A percentile compares a stretch with the other conserved stretches of the same genome.
Evolutionary conservation across 2,329 filamentous ascomycete genomes (phyloP).

Genomic region (Fusarium sp.): DNA sequence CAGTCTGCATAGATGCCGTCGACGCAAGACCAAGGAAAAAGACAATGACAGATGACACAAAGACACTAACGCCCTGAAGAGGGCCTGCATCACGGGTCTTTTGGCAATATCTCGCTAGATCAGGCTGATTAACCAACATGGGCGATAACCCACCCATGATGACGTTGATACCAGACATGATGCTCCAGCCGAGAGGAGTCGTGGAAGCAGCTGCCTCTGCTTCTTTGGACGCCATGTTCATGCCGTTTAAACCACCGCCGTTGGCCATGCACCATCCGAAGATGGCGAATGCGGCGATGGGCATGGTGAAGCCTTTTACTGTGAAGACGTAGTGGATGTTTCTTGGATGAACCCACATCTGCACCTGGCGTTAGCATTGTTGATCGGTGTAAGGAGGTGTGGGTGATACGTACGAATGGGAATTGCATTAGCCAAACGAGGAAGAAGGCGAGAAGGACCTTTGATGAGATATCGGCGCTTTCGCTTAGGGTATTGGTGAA

Average conservation of each 20-base stretch:
- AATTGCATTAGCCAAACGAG: not conserved
- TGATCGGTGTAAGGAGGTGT: rapidly evolving
- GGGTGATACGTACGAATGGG: not conserved
- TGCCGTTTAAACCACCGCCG: not conserved
- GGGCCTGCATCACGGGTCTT: not conserved
- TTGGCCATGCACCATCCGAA: not conserved
- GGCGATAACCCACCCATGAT: not conserved
- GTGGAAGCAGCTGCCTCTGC: not conserved
- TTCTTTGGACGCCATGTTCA: not conserved
- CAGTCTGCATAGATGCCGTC: not conserved
- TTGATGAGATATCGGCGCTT: not conserved
- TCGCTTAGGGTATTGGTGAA: not conserved
- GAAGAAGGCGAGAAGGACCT: not conserved
- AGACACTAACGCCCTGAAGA: not conserved
- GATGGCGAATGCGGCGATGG: not conserved
- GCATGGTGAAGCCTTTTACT: not conserved
- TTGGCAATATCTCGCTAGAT: not conserved
- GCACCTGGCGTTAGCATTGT: rapidly evolving
- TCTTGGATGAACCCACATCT: not conserved
- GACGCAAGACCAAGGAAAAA: not conserved
- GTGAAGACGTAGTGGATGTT: not conserved
- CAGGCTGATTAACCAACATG: not conserved
- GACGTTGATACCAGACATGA: not conserved
- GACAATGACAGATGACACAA: not conserved
- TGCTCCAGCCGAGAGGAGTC: not conserved